These are phyloP conservation scores for Esteya vermicola DNA, from an alignment of 2,329 filamentous ascomycete species.

Conservation along the genomic window DNA sequence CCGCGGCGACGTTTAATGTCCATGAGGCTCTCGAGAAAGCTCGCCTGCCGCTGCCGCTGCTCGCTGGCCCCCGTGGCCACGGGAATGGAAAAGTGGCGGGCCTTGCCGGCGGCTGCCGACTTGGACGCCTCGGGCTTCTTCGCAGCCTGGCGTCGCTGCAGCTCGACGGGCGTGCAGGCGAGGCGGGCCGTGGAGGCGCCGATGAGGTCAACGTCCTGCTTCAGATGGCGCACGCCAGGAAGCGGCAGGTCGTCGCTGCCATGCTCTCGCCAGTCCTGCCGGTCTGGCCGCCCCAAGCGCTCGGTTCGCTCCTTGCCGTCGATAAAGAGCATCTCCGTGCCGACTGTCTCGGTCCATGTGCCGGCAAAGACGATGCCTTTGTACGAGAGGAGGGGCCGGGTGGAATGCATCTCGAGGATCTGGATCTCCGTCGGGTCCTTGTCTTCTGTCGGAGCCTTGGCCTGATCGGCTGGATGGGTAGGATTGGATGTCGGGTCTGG, in stretches of 20 bases:
- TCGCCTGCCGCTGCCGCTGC: constrained; percentile 9
- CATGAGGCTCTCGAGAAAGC: constrained; percentile 13
- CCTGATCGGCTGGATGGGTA: no score
- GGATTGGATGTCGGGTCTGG: no score
- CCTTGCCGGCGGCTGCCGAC: neutral
- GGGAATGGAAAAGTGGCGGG: constrained; percentile 10
- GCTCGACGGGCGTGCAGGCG: constrained; percentile 7
- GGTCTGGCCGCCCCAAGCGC: no score
- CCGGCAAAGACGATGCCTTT: constrained; percentile 66
- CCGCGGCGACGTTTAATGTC: constrained; percentile 10
- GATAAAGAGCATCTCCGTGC: constrained; percentile 68
- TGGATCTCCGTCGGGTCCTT: constrained; percentile 41
- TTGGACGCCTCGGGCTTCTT: neutral
- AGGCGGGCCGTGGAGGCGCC: constrained; percentile 13
- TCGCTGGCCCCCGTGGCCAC: constrained; percentile 7
- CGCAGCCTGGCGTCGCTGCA: constrained; percentile 4
- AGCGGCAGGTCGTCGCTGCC: no score
- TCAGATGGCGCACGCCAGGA: neutral
- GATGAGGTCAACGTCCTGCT: constrained; percentile 15
- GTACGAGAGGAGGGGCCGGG: constrained; percentile 67
- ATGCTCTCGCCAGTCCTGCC: no score
- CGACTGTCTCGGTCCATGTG: constrained; percentile 68
- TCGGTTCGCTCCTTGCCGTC: no score
- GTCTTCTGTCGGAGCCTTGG: neutral
- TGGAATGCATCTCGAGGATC: constrained; percentile 67